Base-by-base conservation (phyloP, 2,329 filamentous ascomycete genomes). In the Volutella citrinella region DNA sequence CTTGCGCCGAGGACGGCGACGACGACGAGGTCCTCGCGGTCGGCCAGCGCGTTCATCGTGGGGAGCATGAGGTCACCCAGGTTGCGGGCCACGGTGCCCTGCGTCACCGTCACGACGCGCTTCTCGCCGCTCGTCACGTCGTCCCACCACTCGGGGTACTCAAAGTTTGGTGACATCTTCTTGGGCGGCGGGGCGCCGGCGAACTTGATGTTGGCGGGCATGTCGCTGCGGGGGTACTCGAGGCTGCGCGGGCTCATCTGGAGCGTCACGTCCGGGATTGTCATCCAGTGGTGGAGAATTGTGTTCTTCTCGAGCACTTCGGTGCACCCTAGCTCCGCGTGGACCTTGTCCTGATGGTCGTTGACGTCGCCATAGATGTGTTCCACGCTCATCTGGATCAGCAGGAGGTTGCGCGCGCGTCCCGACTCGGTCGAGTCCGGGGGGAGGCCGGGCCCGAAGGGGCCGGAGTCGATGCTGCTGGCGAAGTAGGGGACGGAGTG, bases 141-240 rank as follows among this genome's bases (percentile, higher is more conserved):
- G 5, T 66, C 62, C 68, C 68, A 76, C 65, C 68, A 76, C 7
- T 46, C 18, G 1, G 72, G 72, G 22, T 55, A 59, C 4, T 35
- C 34, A 19, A 59, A 55, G 22, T 49, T 46, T 0, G 48, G 28
- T 20, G 56, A 48, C 33, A 59, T 10, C 4, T 47, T 38, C 23
- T 57, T 57, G n/a, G 54, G 55, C 0, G 63, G 59, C 5, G 69
- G 38, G 5, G 57, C 63, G 4, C 73, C 73, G 15, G 62, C 57
- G 35, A 66, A 74, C 7, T 60, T 58, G 17, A 75, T 51, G 11
- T 59, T 58, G 0, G 57, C 36, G 7, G 63, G 60, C 4, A 66
- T 37, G 33, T 64, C 61, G 9, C 56, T 56, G 5, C 56, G 49
- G 2, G 52, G 51, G 30, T 66, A 69, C 34, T 70, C 65, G 10